phyloP scores from a whole-genome alignment of 2,329 filamentous ascomycete species.

The Fusarium mundagurra region DNA sequence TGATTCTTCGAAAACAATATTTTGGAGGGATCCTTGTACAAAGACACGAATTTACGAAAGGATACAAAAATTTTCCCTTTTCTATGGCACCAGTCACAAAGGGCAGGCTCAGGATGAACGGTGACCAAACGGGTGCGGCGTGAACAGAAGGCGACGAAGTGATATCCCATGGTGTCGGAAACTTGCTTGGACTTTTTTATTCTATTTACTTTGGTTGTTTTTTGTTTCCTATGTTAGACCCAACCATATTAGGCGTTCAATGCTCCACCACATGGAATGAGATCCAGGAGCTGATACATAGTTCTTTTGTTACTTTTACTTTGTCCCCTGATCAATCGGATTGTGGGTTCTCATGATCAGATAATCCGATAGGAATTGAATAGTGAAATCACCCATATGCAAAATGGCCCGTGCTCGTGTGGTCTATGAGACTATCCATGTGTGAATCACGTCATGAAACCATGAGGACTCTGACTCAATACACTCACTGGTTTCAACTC shows the following conservation, averaged over 20 bases:
- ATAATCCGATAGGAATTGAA: slow-evolving; percentile 11
- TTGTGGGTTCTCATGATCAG: slow-evolving; percentile 5
- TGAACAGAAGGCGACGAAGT: slow-evolving; percentile 43
- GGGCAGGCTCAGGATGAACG: slow-evolving; percentile 43
- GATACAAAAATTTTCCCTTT: slow-evolving; percentile 37
- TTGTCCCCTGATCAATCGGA: slow-evolving; percentile 16
- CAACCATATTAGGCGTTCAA: slow-evolving; percentile 41
- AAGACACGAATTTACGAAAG: slow-evolving; percentile 51
- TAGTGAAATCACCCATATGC: neutral
- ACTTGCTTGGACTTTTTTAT: slow-evolving; percentile 37
- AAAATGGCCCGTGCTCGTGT: neutral
- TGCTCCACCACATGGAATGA: slow-evolving; percentile 37
- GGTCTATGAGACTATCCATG: neutral
- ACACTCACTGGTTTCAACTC: slow-evolving; percentile 22
- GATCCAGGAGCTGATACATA: slow-evolving; percentile 36
- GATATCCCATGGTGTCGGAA: slow-evolving; percentile 43
- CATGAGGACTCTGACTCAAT: neutral
- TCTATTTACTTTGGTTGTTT: slow-evolving; percentile 27
- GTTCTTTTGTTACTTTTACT: slow-evolving; percentile 16
- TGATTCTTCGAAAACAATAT: slow-evolving; percentile 2
- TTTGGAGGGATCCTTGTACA: slow-evolving; percentile 41
- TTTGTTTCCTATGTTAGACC: slow-evolving; percentile 36
- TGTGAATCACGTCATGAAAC: slow-evolving; percentile 23
- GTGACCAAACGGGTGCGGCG: slow-evolving; percentile 40
- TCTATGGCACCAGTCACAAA: slow-evolving; percentile 43